These are phyloP conservation scores for Phytophthora sp. DNA, from an alignment of 352 stramenopile species.

Conservation along the genomic window DNA sequence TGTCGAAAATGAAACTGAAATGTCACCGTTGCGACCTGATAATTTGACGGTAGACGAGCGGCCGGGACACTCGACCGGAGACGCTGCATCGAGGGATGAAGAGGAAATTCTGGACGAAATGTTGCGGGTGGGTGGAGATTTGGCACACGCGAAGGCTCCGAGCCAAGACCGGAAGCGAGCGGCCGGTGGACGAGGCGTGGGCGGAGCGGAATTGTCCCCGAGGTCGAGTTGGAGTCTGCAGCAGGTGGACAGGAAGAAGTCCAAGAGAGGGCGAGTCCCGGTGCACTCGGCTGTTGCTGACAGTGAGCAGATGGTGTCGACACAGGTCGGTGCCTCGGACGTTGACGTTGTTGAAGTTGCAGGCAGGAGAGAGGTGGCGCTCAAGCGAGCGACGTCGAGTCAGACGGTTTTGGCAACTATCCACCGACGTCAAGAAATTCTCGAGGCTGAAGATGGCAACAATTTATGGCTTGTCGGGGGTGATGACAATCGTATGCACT, in stretches of 20 bases:
- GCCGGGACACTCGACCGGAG: not conserved
- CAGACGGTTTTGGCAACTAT: constrained; percentile 6
- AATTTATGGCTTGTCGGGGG: no score
- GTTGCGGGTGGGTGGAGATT: not conserved
- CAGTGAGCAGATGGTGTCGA: no score
- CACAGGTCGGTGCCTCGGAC: no score
- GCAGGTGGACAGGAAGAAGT: constrained; percentile 34
- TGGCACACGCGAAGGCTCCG: not conserved
- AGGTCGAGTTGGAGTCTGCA: constrained; percentile 4
- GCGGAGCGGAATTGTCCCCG: constrained; percentile 2
- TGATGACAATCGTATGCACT: no score
- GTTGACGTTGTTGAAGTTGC: not conserved
- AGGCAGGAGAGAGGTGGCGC: not conserved
- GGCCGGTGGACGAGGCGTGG: not conserved
- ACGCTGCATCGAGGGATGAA: not conserved
- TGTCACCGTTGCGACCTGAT: no score
- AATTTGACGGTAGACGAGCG: not conserved
- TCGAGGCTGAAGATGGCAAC: no score
- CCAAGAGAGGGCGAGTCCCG: constrained; percentile 33
- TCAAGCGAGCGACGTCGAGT: constrained; percentile 27
- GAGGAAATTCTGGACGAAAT: not conserved
- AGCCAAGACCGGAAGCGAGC: constrained; percentile 27
- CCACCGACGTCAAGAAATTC: no score
- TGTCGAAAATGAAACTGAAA: not conserved
- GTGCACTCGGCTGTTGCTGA: no score